These are phyloP conservation scores for Phylloporus sp. DNA, from an alignment of 768 basidiomycete genomes.

Conservation along the genomic window DNA sequence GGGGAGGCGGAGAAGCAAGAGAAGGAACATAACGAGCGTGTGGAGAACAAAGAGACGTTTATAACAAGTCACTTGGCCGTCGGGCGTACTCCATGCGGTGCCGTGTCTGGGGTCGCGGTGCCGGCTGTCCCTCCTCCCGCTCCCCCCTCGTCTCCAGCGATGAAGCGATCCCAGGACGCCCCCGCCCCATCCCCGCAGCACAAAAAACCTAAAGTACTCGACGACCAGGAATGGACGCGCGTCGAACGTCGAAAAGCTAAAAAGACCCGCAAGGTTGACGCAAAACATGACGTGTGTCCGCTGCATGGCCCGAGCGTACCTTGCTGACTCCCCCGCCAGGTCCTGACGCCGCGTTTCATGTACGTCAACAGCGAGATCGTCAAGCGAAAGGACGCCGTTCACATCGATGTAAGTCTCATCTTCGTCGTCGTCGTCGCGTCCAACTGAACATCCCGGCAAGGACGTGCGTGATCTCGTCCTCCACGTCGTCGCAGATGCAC, in stretches of 20 bases:
- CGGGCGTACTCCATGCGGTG: too few relatives aligned
- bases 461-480: slow-evolving; percentile 85
- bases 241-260: slow-evolving; percentile 70
- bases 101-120: too few relatives aligned
- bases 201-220: slow-evolving; percentile 39
- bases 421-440: too few relatives aligned
- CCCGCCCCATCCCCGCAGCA: slow-evolving; percentile 18
- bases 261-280: slow-evolving; percentile 55
- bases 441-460: too few relatives aligned
- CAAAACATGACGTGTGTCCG: slow-evolving; percentile 57
- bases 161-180: slow-evolving; percentile 29
- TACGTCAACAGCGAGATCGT: slow-evolving; percentile 74
- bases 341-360: slow-evolving; percentile 61
- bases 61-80: neutral
- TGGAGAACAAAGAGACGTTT: neutral
- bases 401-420: slow-evolving; percentile 72
- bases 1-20: slow-evolving; percentile 22
- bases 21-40: neutral
- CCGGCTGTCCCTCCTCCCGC: too few relatives aligned
- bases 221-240: slow-evolving; percentile 56
- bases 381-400: slow-evolving; percentile 66
- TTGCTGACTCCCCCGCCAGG: neutral
- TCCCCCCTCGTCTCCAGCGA: neutral
- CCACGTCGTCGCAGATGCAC: slow-evolving; percentile 75
- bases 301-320: neutral